Evolutionary conservation across 2,329 filamentous ascomycete genomes (phyloP).

Genomic region (Diaporthe citri): DNA sequence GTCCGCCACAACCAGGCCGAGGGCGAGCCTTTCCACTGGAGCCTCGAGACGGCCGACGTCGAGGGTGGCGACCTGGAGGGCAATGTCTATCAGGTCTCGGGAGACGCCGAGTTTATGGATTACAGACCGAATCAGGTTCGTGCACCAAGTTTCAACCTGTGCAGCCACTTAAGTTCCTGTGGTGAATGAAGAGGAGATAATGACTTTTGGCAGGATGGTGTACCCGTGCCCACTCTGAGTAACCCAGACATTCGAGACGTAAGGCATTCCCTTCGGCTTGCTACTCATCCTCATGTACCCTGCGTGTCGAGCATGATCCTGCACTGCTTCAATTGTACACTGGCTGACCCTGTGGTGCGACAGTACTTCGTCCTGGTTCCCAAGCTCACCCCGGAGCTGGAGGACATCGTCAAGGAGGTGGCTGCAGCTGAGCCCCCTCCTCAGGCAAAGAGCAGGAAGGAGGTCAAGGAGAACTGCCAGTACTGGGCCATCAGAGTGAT

Average conservation of each 20-base stretch:
- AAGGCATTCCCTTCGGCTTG: neutral
- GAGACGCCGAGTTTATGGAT: constrained; percentile 19
- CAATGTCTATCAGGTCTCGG: constrained; percentile 15
- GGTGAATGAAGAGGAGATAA: neutral
- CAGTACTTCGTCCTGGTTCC: neutral
- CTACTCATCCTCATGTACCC: neutral
- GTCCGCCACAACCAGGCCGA: constrained; percentile 17
- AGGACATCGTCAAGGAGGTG: neutral
- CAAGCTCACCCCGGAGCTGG: constrained; percentile 8
- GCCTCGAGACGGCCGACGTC: constrained; percentile 1
- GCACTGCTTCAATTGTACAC: neutral
- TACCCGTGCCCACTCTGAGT: neutral
- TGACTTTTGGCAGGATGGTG: neutral
- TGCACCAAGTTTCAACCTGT: neutral
- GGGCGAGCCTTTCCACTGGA: neutral
- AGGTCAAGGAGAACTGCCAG: constrained; percentile 4
- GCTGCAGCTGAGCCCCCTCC: constrained; percentile 2
- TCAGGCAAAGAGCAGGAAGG: neutral
- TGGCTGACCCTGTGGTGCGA: neutral
- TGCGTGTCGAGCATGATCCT: neutral
- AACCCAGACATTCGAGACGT: constrained; percentile 9
- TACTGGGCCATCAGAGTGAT: constrained; percentile 1
- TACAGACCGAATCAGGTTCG: constrained; percentile 9
- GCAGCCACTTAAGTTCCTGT: too few relatives aligned
- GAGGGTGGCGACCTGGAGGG: constrained; percentile 6